These are phyloP conservation scores for Dispira simplex DNA, from an alignment of 192 early-diverging fungal genomes.

Conservation along the genomic window DNA sequence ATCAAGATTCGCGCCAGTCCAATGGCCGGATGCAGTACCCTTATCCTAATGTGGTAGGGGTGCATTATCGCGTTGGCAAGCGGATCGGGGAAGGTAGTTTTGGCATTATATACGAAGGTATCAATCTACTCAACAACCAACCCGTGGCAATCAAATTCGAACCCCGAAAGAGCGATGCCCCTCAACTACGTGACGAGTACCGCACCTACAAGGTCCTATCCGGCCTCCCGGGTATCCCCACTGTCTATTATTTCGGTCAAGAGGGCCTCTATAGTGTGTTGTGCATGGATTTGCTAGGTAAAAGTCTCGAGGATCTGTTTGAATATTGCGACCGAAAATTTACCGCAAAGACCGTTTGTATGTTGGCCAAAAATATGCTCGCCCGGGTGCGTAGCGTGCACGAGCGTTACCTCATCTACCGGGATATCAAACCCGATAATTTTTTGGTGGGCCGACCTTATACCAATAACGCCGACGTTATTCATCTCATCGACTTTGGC, in stretches of 20 bases:
- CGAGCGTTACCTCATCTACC: constrained; percentile 88
- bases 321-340: constrained; percentile 90
- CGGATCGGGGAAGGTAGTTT: constrained; percentile 98
- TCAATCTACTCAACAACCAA: constrained; percentile 76
- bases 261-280: constrained; percentile 93
- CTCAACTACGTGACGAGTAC: constrained; percentile 92
- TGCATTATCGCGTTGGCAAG: constrained; percentile 88
- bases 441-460: constrained; percentile 78
- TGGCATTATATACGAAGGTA: constrained; percentile 98
- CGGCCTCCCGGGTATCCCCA: constrained; percentile 72
- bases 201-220: constrained; percentile 88
- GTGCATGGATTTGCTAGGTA: constrained; percentile 87
- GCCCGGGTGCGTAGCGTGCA: constrained; percentile 84
- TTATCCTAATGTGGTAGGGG: constrained; percentile 78
- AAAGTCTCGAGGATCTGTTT: constrained; percentile 90
- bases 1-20: constrained; percentile 14
- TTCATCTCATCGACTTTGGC: constrained; percentile 95
- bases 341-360: constrained; percentile 83
- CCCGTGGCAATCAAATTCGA: constrained; percentile 98
- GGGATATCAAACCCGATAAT: constrained; percentile 99
- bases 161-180: constrained; percentile 90
- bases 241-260: constrained; percentile 89
- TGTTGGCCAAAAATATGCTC: constrained; percentile 93
- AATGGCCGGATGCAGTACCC: constrained; percentile 15
- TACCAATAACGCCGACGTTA: constrained; percentile 38